Conservation (phyloP, 2,329 filamentous ascomycete species). For the Fusarium illudens region DNA sequence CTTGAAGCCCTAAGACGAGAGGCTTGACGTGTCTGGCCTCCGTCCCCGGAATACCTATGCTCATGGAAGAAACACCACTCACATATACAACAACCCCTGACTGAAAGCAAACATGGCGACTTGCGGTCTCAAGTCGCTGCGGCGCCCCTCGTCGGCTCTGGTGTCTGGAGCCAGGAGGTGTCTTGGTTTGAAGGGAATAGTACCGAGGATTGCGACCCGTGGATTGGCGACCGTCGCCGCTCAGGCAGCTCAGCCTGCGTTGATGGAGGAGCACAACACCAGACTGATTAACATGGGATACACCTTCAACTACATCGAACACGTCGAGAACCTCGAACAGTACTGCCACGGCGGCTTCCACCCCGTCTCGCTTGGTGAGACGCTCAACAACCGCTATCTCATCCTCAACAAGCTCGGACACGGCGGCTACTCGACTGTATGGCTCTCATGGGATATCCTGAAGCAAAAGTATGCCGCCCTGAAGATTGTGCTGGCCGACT, state of each 20-base stretch:
- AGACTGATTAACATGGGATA: slow-evolving; percentile 34
- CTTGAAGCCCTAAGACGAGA: background rate
- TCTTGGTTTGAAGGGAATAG: slow-evolving; percentile 13
- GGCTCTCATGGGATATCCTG: slow-evolving; percentile 37
- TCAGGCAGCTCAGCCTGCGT: slow-evolving; percentile 22
- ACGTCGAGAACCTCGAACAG: slow-evolving; percentile 36
- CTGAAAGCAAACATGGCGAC: slow-evolving; percentile 24
- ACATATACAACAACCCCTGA: slow-evolving; percentile 12
- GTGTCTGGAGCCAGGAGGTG: slow-evolving; percentile 22
- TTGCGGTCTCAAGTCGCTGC: slow-evolving; percentile 33
- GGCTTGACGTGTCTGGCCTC: slow-evolving; percentile 13
- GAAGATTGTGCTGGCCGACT: slow-evolving; percentile 36
- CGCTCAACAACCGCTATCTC: slow-evolving; percentile 36
- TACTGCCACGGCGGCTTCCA: slow-evolving; percentile 34
- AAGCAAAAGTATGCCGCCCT: slow-evolving; percentile 35
- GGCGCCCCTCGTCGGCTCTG: slow-evolving; percentile 27
- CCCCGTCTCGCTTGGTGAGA: slow-evolving; percentile 32
- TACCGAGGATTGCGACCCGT: slow-evolving; percentile 28
- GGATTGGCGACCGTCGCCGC: slow-evolving; percentile 25
- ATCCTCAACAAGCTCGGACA: slow-evolving; percentile 40
- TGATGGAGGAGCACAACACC: slow-evolving; percentile 31
- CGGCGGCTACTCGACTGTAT: slow-evolving; percentile 38
- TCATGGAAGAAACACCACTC: slow-evolving; percentile 13
- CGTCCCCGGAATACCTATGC: slow-evolving; percentile 2
- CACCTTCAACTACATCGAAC: slow-evolving; percentile 34